Evolutionary conservation across 768 basidiomycete species (phyloP), one percentile per base, ranked within the genome.

Genomic region (Cubamyces lactineus): DNA sequence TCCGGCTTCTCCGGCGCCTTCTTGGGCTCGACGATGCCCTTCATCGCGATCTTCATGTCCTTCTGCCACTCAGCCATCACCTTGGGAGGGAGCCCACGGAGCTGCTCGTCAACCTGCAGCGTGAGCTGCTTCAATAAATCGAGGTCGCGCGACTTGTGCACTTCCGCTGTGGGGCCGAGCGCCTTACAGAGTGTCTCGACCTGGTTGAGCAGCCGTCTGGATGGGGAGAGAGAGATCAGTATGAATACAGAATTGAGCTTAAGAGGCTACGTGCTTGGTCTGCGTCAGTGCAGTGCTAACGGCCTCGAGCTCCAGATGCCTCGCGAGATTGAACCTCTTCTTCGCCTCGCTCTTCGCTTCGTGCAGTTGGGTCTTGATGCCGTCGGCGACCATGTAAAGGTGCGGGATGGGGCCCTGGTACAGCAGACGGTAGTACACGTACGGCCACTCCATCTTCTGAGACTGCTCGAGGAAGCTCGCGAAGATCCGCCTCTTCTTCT

Each of bases 371-470:
- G 66, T 40, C 12, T 74, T 67, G 21, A 71, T 66, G 17, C 68
- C 55, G 49, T 82, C 77, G 28, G 83, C 72, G 62, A 76, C 80
- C 2, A 78, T 62, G 2, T 81, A 68, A 28, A 82, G 64, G 53
- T 74, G 77, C 1, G 81, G 79, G 8, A 83, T 69, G 17, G 71
- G 71, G 51, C 72, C 71, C 5, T 72, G 67, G 65, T 78, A 81
- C 15, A 79, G 68, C 0, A 68, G 57, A 15, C 73, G 74, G 60
- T 84, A 82, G 17, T 57, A 61, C 5, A 62, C 65, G 24, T 55
- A 57, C 38, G 60, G 39, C 78, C 79, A 77, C 3, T 58, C 53
- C 28, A 72, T 71, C 7, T 58, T 64, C 43, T 61, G 21, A 3
- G 62, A 42, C 6, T 59, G 26, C 1, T 40, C 24, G 13, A 16